Evolutionary conservation across 495 filamentous ascomycete species (phyloP), one percentile per base, ranked within the genome.

Genomic region (Delitschia confertaspora): DNA sequence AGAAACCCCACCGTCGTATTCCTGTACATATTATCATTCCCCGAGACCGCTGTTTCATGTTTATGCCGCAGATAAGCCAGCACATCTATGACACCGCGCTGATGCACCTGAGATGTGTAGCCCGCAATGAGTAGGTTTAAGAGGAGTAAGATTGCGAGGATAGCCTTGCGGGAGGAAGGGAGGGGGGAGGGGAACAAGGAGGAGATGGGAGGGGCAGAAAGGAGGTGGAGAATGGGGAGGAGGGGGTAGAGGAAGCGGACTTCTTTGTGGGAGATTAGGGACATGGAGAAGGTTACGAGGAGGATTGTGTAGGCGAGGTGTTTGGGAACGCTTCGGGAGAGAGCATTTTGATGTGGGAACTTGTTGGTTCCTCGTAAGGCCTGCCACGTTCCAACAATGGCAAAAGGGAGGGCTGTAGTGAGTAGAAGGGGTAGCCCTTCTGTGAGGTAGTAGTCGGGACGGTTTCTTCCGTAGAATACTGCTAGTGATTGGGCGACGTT

Each of bases 231-330:
- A 13, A 81, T 69, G 3, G 91, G 91, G 0, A 98, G 72, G 27
- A 96, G 74, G 4, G 91, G 93, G 57, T 94, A 95, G 50, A 96
- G 83, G 66, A 98, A 98, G 51, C 91, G 86, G 47, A 95, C 83
- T 74, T 98, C 91, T 64, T 98, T 98, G 67, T 98, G 91, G 19
- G 89, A 78, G 42, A 98, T 82, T 10, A 84, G 47, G 6, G 85
- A 93, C 14, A 96, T 75, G 14, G 68, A 59, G 0, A 65, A 51
- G 17, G 80, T 72, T 51, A 86, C 80, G 20, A 73, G 49, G 23
- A 85, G 25, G 23, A 74, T 68, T 0, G 78, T 70, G 11, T 69
- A 69, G 24, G 78, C 74, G 11, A 95, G 41, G 1, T 41, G 26
- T 30, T 16, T n/a, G 47, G 29, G n/a, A 53, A 36, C 1, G 42